These are phyloP conservation scores for Breynia disticha DNA, from an alignment of 441 rosid genomes.

Conservation along the genomic window DNA sequence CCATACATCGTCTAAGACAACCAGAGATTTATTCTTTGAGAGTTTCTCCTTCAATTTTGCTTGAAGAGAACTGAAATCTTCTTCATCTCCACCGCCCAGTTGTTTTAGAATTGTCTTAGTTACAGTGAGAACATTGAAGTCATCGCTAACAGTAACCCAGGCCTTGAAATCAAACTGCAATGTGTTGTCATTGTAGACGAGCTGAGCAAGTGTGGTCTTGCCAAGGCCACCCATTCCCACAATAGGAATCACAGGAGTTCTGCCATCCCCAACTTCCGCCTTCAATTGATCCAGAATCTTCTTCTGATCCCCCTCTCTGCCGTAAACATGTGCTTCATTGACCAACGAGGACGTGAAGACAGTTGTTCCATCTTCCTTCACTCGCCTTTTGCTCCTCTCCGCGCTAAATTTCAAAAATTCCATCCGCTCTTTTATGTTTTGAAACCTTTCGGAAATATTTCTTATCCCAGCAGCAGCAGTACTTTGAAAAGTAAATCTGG, in stretches of 20 bases:
- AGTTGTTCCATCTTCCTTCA: too few species aligned
- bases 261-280: background rate
- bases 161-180: background rate
- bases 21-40: background rate
- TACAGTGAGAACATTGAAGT: background rate
- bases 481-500: too few species aligned
- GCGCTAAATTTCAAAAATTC: too few species aligned
- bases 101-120: background rate
- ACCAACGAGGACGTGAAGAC: background rate
- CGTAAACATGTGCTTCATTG: background rate
- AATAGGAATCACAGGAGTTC: background rate
- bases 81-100: background rate
- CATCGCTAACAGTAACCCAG: too few species aligned
- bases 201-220: constrained; percentile 1
- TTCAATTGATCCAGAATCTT: background rate
- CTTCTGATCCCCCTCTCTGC: constrained; percentile 4
- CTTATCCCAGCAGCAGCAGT: too few species aligned
- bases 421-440: too few species aligned
- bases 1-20: background rate
- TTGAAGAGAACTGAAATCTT: background rate
- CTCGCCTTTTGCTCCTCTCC: too few species aligned
- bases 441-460: too few species aligned
- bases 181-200: background rate
- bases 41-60: background rate
- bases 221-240: constrained; percentile 1